Percentiles rank a stretch among this genome's conserved stretches.
Conservation (phyloP, 1,139 yeast species). For the Geotrichum europaeum region DNA sequence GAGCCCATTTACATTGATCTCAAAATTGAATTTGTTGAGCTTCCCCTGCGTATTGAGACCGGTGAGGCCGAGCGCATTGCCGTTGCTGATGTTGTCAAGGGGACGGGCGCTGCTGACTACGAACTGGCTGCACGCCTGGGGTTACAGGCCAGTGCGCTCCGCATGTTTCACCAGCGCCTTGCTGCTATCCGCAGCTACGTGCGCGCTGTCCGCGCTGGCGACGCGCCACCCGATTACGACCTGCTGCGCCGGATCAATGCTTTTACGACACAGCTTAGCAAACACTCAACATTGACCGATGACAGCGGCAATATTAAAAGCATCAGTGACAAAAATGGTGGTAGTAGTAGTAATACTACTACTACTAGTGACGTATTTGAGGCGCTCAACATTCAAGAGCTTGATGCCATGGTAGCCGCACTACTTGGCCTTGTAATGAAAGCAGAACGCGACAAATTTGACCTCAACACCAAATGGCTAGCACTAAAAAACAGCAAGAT, state of each 20-base stretch:
- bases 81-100: conserved; percentile 32
- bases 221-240: conserved; percentile 22
- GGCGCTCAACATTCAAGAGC: conserved; percentile 23
- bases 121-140: conserved; percentile 25
- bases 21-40: conserved; percentile 24
- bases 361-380: conserved; percentile 10
- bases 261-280: conserved; percentile 22
- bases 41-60: conserved; percentile 29
- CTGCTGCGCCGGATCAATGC: conserved; percentile 27
- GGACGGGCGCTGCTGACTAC: conserved; percentile 17
- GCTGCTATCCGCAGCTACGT: conserved; percentile 26
- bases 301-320: neutral
- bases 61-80: conserved; percentile 37
- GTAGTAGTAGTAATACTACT: neutral
- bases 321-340: neutral
- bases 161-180: conserved; percentile 29
- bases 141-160: conserved; percentile 32
- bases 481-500: neutral
- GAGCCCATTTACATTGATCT: conserved; percentile 27
- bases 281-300: neutral
- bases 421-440: conserved; percentile 25
- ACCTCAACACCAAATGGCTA: conserved; percentile 15
- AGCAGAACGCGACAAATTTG: conserved; percentile 19
- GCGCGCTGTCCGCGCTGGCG: conserved; percentile 20
- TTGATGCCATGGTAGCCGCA: conserved; percentile 25